phyloP scores from a whole-genome alignment of 306 rosid genomes.

The Arachis stenosperma region DNA sequence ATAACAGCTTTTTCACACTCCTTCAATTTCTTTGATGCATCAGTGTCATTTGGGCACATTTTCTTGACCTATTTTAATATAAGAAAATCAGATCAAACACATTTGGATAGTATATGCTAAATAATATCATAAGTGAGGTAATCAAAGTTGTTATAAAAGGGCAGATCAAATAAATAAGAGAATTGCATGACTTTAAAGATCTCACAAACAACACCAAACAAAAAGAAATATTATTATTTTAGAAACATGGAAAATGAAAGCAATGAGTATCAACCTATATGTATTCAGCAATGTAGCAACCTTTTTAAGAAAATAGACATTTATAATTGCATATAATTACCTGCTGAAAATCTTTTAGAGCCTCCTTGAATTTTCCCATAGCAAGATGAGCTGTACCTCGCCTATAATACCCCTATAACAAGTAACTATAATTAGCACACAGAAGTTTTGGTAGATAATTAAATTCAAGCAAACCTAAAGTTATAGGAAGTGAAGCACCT shows the following conservation, averaged over 20 bases:
- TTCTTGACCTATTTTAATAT: too few relatives aligned
- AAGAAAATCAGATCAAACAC: not conserved
- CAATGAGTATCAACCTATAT: not conserved
- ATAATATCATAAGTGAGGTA: constrained; percentile 3
- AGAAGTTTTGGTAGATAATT: constrained; percentile 23
- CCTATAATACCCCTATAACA: constrained; percentile 49
- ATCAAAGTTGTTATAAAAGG: not conserved
- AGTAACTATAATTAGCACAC: constrained; percentile 41
- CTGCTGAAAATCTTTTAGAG: too few relatives aligned
- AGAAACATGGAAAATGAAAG: not conserved
- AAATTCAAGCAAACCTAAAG: constrained; percentile 24
- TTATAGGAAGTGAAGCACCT: constrained; percentile 53
- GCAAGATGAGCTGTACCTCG: too few relatives aligned
- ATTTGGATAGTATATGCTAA: constrained; percentile 1
- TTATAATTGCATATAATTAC: too few relatives aligned
- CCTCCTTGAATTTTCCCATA: too few relatives aligned
- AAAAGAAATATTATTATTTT: not conserved
- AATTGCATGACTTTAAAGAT: not conserved
- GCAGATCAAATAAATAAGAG: not conserved
- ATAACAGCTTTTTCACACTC: too few relatives aligned
- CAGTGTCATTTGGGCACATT: too few relatives aligned
- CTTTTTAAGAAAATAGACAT: not conserved
- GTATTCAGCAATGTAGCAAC: constrained; percentile 19
- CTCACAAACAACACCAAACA: constrained; percentile 3
- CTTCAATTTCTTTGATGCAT: too few relatives aligned